These are phyloP conservation scores for Phytophthora macrochlamydospora DNA, from an alignment of 352 stramenopile species.

Conservation along the genomic window DNA sequence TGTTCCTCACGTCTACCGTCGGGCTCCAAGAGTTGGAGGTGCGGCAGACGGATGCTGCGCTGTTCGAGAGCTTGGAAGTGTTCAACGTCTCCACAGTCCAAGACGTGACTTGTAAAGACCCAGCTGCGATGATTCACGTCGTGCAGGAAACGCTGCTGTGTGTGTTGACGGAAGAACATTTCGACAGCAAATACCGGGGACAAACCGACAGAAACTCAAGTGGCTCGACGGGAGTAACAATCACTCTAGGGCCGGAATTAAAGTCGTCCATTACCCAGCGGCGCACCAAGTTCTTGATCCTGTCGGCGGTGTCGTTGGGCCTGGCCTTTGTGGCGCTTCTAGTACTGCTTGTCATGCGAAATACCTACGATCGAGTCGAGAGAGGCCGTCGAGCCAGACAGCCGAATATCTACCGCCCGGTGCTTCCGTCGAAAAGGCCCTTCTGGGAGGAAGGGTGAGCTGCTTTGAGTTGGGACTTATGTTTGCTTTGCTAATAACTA, in stretches of 20 bases:
- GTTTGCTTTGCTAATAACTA: no score
- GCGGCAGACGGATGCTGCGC: constrained; percentile 34
- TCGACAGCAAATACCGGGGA: constrained; percentile 39
- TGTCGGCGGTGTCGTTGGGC: constrained; percentile 19
- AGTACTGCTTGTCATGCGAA: background rate
- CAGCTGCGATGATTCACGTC: constrained; percentile 27
- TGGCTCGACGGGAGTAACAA: constrained; percentile 4
- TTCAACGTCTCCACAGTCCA: constrained; percentile 44
- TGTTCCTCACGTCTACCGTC: constrained; percentile 30
- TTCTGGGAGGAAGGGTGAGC: background rate
- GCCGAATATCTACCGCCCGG: background rate
- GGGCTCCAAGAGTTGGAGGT: constrained; percentile 49
- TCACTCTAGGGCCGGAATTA: constrained; percentile 11
- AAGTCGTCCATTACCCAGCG: constrained; percentile 26
- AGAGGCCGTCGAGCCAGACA: background rate
- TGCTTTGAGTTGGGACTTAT: no score
- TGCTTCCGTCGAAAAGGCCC: background rate
- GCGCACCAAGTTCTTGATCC: constrained; percentile 43
- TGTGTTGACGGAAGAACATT: constrained; percentile 42
- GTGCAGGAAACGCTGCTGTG: constrained; percentile 52
- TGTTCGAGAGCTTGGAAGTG: constrained; percentile 28
- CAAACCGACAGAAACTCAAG: constrained; percentile 11
- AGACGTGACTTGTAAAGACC: constrained; percentile 41
- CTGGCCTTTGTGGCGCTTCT: constrained; percentile 25
- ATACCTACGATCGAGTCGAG: background rate